Evolutionary conservation across 306 rosid species (phyloP).

Genomic region (Cicer yamashitae): DNA sequence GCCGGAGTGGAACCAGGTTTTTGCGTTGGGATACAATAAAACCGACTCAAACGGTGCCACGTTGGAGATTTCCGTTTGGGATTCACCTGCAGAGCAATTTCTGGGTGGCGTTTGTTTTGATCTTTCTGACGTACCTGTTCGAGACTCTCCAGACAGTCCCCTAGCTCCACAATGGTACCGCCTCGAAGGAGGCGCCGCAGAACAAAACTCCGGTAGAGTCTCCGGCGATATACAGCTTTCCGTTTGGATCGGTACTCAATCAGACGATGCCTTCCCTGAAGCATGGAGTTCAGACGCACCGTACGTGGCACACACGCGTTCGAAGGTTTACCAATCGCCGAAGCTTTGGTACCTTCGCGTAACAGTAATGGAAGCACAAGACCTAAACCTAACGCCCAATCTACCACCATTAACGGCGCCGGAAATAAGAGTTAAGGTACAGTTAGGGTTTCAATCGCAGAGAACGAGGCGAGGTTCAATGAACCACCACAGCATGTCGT

Average conservation of each 20-base stretch:
- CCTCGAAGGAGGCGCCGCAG: constrained; percentile 53
- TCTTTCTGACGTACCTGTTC: constrained; percentile 56
- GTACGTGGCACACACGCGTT: constrained; percentile 53
- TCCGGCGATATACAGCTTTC: constrained; percentile 57
- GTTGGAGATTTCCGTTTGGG: constrained; percentile 76
- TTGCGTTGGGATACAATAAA: constrained; percentile 61
- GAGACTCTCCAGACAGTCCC: constrained; percentile 61
- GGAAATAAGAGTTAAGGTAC: constrained; percentile 72
- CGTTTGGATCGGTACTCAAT: constrained; percentile 60
- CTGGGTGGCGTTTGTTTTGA: constrained; percentile 82
- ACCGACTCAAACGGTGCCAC: constrained; percentile 62
- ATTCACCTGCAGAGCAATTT: constrained; percentile 63
- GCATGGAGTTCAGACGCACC: constrained; percentile 57
- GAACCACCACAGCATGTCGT: constrained; percentile 80
- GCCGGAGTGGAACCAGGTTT: constrained; percentile 86
- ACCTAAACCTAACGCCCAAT: constrained; percentile 66
- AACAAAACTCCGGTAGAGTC: constrained; percentile 44
- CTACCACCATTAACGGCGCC: constrained; percentile 90
- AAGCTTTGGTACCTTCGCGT: constrained; percentile 59
- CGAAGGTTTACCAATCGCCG: constrained; percentile 61
- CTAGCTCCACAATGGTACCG: constrained; percentile 64
- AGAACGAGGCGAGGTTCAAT: constrained; percentile 78
- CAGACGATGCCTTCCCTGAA: constrained; percentile 56
- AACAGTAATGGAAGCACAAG: constrained; percentile 54
- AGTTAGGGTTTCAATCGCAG: constrained; percentile 72